A percentile compares a stretch with the other conserved stretches of the same genome.
Conservation (phyloP, 140 eudicot genomes). For the Senecio squalidus region DNA sequence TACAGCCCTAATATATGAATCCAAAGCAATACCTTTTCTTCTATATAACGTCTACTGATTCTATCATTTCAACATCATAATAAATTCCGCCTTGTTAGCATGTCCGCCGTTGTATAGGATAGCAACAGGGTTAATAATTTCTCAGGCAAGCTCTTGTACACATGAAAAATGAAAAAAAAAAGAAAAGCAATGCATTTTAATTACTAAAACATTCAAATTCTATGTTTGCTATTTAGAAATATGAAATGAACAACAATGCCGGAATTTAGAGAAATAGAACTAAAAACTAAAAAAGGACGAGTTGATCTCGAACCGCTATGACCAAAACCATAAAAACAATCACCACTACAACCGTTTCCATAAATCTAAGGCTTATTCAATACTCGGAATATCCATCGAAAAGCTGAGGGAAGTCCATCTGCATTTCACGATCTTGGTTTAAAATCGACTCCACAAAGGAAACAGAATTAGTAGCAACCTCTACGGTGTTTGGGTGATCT, state of each 20-base stretch:
- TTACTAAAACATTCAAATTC: too few relatives aligned
- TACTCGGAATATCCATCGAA: slow-evolving; percentile 51
- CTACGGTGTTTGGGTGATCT: slow-evolving; percentile 17
- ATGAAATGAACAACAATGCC: slow-evolving; percentile 12
- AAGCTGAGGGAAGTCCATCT: slow-evolving; percentile 50
- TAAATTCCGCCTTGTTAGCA: not conserved
- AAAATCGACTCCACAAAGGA: slow-evolving; percentile 78
- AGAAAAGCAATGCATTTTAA: not conserved
- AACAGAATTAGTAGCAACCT: slow-evolving; percentile 32
- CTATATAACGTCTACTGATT: not conserved
- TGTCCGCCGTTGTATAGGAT: not conserved
- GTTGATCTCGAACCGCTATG: not conserved
- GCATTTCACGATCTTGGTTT: slow-evolving; percentile 64
- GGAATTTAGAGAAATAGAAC: slow-evolving; percentile 11
- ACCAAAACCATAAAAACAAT: not conserved
- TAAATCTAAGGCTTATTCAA: slow-evolving; percentile 11
- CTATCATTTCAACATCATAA: not conserved
- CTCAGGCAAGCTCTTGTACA: not conserved
- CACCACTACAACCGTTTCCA: not conserved
- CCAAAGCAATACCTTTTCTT: slow-evolving; percentile 6
- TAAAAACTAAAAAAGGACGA: slow-evolving; percentile 18
- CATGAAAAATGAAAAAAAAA: too few relatives aligned
- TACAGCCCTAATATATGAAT: slow-evolving; percentile 20
- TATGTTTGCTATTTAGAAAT: too few relatives aligned
- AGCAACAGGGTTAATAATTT: not conserved